Conservation (phyloP, 2,329 filamentous ascomycete species). For the Geosmithia morbida region DNA sequence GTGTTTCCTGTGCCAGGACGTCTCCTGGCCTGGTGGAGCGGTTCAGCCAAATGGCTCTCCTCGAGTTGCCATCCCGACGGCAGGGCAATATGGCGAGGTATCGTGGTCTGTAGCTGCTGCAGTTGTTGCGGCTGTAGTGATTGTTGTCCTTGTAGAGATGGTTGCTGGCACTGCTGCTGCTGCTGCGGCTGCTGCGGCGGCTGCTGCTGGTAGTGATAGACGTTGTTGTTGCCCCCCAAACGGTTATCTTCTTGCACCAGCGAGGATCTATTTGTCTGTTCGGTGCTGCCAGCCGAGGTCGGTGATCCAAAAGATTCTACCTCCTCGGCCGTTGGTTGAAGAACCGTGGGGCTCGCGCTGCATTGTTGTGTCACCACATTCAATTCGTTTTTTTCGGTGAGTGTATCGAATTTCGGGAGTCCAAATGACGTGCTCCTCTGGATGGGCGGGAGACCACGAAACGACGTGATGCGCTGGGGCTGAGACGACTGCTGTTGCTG, state of each 20-base stretch:
- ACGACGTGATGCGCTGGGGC: constrained; percentile 30
- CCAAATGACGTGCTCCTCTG: constrained; percentile 43
- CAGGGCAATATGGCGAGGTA: constrained; percentile 2
- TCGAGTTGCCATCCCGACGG: constrained; percentile 37
- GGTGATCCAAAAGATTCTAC: neutral
- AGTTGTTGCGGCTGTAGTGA: neutral
- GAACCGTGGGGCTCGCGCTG: neutral
- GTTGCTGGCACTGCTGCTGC: neutral
- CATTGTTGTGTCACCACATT: neutral
- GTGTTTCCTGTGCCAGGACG: constrained; percentile 15
- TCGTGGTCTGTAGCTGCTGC: constrained; percentile 4
- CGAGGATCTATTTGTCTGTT: neutral
- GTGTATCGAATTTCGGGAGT: constrained; percentile 13
- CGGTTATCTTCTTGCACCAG: neutral
- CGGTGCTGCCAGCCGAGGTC: neutral
- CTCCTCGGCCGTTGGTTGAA: neutral
- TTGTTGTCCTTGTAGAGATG: neutral
- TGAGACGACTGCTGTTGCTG: neutral
- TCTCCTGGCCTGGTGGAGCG: constrained; percentile 23
- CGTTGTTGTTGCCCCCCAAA: neutral
- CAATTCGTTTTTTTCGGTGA: neutral
- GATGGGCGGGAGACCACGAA: constrained; percentile 43
- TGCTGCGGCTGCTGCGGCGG: neutral
- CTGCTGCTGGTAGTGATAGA: neutral
- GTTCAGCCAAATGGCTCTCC: constrained; percentile 38